Evolutionary conservation across 1,284 basidiomycete species (phyloP).

Genomic region (Grifola frondosa): DNA sequence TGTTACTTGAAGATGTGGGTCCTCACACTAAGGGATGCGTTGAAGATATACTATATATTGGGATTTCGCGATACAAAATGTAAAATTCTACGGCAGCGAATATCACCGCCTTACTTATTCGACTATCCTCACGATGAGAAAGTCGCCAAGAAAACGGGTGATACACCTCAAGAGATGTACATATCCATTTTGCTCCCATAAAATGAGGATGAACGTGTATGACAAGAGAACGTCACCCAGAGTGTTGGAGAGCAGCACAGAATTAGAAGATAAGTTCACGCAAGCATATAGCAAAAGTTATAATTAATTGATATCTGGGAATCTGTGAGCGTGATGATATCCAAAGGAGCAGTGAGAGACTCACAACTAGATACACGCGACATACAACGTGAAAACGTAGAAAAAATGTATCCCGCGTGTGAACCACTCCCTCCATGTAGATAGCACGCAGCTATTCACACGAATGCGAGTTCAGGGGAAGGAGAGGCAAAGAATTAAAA

Average conservation of each 20-base stretch:
- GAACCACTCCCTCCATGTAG: conserved; percentile 48
- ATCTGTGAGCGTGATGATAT: background rate
- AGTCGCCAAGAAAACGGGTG: conserved; percentile 21
- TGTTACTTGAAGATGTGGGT: background rate
- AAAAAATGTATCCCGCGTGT: conserved; percentile 53
- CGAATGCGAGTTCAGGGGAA: conserved; percentile 28
- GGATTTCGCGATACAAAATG: no score
- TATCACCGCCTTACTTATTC: conserved; percentile 21
- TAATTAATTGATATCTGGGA: conserved; percentile 1
- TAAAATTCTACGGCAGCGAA: no score
- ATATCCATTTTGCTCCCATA: conserved; percentile 60
- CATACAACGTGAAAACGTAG: background rate
- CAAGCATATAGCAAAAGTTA: background rate
- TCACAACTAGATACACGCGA: background rate
- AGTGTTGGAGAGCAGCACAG: conserved; percentile 74
- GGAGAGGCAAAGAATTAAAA: conserved; percentile 47
- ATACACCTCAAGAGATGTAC: conserved; percentile 10
- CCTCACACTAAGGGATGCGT: no score
- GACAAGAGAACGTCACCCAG: conserved; percentile 68
- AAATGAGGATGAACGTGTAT: conserved; percentile 85
- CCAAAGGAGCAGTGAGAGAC: background rate
- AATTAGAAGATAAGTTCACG: background rate
- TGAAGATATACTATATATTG: no score
- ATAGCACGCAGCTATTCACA: conserved; percentile 22
- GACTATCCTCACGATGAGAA: conserved; percentile 12